Evolutionary conservation across 75 land plant species (phyloP).

Genomic region (Chamaecyparis obtusa): DNA sequence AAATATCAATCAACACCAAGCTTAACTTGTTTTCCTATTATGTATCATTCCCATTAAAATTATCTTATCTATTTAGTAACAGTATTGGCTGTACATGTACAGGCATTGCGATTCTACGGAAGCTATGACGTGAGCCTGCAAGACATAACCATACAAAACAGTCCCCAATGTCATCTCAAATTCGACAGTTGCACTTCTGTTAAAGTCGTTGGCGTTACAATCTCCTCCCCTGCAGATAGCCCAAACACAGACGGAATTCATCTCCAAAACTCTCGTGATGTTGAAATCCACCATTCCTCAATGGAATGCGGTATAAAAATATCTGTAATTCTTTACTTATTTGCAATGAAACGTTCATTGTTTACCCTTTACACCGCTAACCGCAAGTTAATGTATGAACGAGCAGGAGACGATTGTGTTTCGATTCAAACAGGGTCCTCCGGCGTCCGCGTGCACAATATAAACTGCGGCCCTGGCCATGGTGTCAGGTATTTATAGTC

Average conservation of each 20-base stretch:
- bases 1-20: too few relatives aligned
- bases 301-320: slow-evolving; percentile 30
- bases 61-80: neutral
- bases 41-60: too few relatives aligned
- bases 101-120: slow-evolving; percentile 36
- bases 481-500: too few relatives aligned
- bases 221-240: slow-evolving; percentile 39
- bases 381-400: too few relatives aligned
- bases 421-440: slow-evolving; percentile 58
- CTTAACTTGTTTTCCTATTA: too few relatives aligned
- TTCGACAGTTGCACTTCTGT: slow-evolving; percentile 31
- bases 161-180: slow-evolving; percentile 36
- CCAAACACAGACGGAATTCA: slow-evolving; percentile 62
- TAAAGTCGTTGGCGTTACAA: slow-evolving; percentile 19
- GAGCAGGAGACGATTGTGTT: too few relatives aligned
- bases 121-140: slow-evolving; percentile 27
- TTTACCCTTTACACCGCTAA: too few relatives aligned
- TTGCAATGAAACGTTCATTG: too few relatives aligned
- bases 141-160: slow-evolving; percentile 27
- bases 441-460: slow-evolving; percentile 29
- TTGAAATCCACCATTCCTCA: slow-evolving; percentile 27
- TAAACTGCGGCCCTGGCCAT: slow-evolving; percentile 18
- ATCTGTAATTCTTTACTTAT: too few relatives aligned
- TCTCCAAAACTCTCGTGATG: slow-evolving; percentile 24
- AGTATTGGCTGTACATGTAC: neutral